A percentile compares a stretch with the other conserved stretches of the same genome.
phyloP scores from a whole-genome alignment of 2,329 filamentous ascomycete genomes.

The Colletotrichum sp. region DNA sequence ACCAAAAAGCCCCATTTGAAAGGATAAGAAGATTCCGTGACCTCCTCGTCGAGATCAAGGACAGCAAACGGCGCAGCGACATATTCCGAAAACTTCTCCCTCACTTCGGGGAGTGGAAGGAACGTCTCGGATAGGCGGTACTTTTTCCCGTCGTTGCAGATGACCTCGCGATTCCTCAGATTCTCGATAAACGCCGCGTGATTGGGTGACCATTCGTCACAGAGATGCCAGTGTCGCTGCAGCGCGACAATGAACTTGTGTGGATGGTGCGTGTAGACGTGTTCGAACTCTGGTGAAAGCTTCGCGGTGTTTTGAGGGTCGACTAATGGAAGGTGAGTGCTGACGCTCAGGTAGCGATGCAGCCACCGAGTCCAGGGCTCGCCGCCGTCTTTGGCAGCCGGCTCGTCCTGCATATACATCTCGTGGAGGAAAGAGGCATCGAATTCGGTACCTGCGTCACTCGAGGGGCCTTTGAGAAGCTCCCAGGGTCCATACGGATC shows the following conservation, averaged over 20 bases:
- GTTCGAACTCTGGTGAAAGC: background rate
- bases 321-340: background rate
- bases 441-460: too few species aligned
- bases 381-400: background rate
- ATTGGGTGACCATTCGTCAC: background rate
- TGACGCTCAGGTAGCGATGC: background rate
- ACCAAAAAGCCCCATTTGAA: background rate
- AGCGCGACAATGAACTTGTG: background rate
- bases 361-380: background rate
- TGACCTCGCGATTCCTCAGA: background rate
- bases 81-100: background rate
- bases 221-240: background rate
- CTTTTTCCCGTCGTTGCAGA: background rate
- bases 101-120: background rate
- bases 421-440: background rate
- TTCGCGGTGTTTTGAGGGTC: background rate
- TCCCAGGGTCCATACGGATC: background rate
- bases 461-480: background rate
- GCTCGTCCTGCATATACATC: background rate
- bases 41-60: background rate
- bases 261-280: background rate
- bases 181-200: background rate
- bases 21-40: background rate
- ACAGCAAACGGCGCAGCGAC: background rate
- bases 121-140: background rate